These are phyloP conservation scores for Fragaria iinumae DNA, from an alignment of 306 rosid species.

Conservation along the genomic window DNA sequence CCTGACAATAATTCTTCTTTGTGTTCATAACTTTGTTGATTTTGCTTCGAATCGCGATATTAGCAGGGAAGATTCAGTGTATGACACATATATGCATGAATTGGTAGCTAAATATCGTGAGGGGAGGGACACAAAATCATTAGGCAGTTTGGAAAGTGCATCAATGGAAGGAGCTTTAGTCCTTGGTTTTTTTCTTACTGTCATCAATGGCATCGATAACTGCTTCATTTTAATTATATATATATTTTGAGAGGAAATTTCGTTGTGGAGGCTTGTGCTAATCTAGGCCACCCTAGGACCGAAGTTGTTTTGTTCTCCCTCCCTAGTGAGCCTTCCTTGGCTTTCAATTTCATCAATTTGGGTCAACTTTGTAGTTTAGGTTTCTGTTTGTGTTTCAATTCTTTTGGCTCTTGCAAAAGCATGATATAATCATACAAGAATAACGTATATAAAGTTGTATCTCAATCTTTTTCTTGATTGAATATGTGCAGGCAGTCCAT, in stretches of 20 bases:
- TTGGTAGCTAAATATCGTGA: not conserved
- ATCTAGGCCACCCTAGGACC: not conserved
- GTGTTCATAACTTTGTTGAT: not conserved
- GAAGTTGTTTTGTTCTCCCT: not conserved
- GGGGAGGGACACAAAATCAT: not conserved
- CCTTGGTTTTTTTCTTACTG: not conserved
- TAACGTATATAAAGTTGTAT: not conserved
- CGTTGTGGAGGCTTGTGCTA: not conserved
- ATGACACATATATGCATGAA: too few relatives aligned
- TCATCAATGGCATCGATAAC: not conserved
- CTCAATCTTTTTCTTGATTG: not conserved
- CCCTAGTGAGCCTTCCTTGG: not conserved
- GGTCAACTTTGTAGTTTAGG: not conserved
- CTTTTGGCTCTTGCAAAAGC: not conserved
- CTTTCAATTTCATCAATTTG: not conserved
- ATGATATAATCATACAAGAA: not conserved
- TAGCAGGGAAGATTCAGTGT: not conserved
- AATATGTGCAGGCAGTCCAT: slow-evolving; percentile 52
- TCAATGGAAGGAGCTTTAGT: not conserved
- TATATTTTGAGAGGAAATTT: not conserved
- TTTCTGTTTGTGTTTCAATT: not conserved
- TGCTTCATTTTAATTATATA: not conserved
- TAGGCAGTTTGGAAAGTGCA: not conserved
- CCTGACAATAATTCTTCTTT: not conserved
- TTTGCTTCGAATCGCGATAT: not conserved